Evolutionary conservation across 2,329 filamentous ascomycete species (phyloP).

Genomic region (Diaporthe sp.): DNA sequence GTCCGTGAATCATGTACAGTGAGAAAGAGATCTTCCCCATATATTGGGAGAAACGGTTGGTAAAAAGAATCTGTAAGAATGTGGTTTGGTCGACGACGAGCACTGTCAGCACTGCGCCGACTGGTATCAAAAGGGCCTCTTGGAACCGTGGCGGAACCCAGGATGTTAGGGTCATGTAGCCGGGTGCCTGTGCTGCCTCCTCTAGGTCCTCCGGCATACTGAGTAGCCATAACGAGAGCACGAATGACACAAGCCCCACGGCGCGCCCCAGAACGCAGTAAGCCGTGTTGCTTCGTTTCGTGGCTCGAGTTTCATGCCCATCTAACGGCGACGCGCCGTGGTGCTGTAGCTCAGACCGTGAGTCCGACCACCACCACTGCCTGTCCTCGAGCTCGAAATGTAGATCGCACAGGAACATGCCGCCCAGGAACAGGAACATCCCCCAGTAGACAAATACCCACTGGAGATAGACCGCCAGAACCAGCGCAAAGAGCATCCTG

Average conservation of each 20-base stretch:
- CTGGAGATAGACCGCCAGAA: conserved; percentile 40
- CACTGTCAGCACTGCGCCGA: conserved; percentile 23
- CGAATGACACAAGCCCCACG: conserved; percentile 11
- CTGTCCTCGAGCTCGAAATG: conserved; percentile 39
- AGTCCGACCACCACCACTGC: not conserved
- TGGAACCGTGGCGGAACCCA: not conserved
- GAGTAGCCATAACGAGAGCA: conserved; percentile 28
- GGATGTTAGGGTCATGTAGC: not conserved
- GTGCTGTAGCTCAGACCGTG: not conserved
- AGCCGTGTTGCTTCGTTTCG: not conserved
- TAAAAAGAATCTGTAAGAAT: conserved; percentile 32
- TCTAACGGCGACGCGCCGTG: not conserved
- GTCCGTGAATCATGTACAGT: conserved; percentile 32
- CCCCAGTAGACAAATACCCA: conserved; percentile 41
- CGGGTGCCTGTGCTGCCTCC: not conserved
- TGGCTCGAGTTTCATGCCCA: not conserved
- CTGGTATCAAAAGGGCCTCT: conserved; percentile 21
- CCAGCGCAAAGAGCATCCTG: conserved; percentile 37
- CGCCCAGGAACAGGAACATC: conserved; percentile 44
- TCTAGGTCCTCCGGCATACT: conserved; percentile 27
- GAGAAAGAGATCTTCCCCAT: conserved; percentile 34
- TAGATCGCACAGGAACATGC: conserved; percentile 46
- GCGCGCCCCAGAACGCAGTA: not conserved
- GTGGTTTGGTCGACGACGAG: conserved; percentile 27
- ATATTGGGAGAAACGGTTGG: conserved; percentile 33